Percentiles rank a stretch among this genome's conserved stretches.
phyloP scores from a whole-genome alignment of 306 rosid genomes.

The Trifolium fragiferum region DNA sequence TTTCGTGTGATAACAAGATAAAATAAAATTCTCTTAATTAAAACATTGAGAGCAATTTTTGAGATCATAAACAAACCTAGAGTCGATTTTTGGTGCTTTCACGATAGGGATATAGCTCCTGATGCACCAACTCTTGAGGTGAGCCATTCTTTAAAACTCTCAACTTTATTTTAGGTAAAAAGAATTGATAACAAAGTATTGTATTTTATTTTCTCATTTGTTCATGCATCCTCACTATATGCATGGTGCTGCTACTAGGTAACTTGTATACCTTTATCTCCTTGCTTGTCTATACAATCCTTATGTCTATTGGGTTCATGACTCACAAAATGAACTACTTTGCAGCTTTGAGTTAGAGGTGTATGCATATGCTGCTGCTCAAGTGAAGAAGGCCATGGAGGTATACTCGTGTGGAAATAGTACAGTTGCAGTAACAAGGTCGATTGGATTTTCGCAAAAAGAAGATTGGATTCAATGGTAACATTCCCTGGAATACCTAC shows the following conservation, averaged over 20 bases:
- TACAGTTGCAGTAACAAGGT: constrained; percentile 8
- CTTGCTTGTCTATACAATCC: constrained; percentile 10
- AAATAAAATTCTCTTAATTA: constrained; percentile 28
- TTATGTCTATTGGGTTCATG: constrained; percentile 30
- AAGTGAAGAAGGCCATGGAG: constrained; percentile 99
- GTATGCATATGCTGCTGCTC: constrained; percentile 94
- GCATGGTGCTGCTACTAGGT: constrained; percentile 99
- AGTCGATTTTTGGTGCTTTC: constrained; percentile 92
- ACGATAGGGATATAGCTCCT: constrained; percentile 92
- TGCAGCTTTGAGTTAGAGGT: constrained; percentile 83
- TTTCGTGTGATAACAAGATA: constrained; percentile 6
- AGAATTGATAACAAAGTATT: constrained; percentile 13
- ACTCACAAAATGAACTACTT: constrained; percentile 38
- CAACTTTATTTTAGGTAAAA: constrained; percentile 22
- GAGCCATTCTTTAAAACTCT: constrained; percentile 29
- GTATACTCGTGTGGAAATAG: constrained; percentile 48
- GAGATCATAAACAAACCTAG: constrained; percentile 90
- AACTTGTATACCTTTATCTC: constrained; percentile 32
- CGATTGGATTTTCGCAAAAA: constrained; percentile 49
- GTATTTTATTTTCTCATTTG: constrained; percentile 49
- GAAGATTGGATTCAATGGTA: constrained; percentile 97
- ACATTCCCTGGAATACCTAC: constrained; percentile 17
- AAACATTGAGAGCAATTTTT: constrained; percentile 87
- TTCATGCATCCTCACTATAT: constrained; percentile 95
- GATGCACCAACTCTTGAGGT: constrained; percentile 81